Conservation (phyloP, 306 rosid genomes). For the Cajanus cajan region DNA sequence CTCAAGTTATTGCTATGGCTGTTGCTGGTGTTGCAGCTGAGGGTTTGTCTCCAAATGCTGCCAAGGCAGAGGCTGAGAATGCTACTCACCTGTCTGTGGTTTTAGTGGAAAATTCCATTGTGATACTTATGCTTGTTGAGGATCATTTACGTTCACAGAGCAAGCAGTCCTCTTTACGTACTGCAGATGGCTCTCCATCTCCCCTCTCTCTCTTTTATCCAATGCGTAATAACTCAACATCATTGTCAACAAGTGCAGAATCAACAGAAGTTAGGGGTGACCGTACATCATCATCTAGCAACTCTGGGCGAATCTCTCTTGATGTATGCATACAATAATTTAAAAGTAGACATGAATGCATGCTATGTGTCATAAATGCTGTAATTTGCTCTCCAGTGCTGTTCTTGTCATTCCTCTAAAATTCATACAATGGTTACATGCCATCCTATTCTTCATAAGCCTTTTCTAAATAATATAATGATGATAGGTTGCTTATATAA, state of each 20-base stretch:
- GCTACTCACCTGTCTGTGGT: slow-evolving; percentile 95
- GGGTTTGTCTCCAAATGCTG: slow-evolving; percentile 77
- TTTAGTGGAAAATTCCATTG: slow-evolving; percentile 93
- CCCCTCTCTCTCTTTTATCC: slow-evolving; percentile 80
- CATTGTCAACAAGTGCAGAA: slow-evolving; percentile 38
- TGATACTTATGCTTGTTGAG: slow-evolving; percentile 98
- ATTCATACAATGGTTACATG: slow-evolving; percentile 21
- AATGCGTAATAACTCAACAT: slow-evolving; percentile 41
- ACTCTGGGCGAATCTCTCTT: slow-evolving; percentile 65
- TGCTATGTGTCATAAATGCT: not conserved
- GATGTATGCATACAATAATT: slow-evolving; percentile 57
- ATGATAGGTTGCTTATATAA: not conserved
- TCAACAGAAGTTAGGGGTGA: slow-evolving; percentile 47
- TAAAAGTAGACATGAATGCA: slow-evolving; percentile 24
- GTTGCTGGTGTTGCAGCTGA: slow-evolving; percentile 96
- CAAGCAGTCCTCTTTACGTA: slow-evolving; percentile 59
- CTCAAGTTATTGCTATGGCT: slow-evolving; percentile 93
- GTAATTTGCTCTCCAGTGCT: not conserved
- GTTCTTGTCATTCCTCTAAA: slow-evolving; percentile 13
- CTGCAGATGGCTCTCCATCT: slow-evolving; percentile 67
- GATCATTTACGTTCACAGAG: slow-evolving; percentile 94
- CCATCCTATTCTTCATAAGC: slow-evolving; percentile 5
- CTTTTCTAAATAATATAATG: not conserved
- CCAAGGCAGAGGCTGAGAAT: slow-evolving; percentile 90
- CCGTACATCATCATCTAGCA: slow-evolving; percentile 51